These are phyloP conservation scores for Podaxis rugospora DNA, from an alignment of 768 basidiomycete genomes.

Conservation along the genomic window DNA sequence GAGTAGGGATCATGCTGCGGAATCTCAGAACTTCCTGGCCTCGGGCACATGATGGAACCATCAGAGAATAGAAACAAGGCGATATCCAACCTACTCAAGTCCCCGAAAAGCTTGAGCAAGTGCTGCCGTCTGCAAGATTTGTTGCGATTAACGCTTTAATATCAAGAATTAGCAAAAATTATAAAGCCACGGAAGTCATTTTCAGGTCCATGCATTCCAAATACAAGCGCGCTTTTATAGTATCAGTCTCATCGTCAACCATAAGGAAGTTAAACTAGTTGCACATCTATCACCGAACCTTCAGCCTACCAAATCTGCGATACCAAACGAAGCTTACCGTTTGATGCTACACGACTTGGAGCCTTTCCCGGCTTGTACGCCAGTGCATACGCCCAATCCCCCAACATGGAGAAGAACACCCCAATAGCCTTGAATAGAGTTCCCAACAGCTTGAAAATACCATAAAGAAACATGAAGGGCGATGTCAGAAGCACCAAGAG, in stretches of 20 bases:
- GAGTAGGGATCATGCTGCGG: neutral
- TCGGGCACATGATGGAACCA: too few species aligned
- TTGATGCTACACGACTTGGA: neutral
- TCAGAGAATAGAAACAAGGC: too few species aligned
- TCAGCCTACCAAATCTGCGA: neutral
- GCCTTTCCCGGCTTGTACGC: neutral
- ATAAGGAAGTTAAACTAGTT: neutral
- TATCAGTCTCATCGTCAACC: neutral
- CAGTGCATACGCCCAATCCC: neutral
- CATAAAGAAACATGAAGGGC: neutral
- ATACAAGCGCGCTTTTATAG: neutral
- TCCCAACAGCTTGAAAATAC: neutral
- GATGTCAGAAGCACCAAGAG: neutral
- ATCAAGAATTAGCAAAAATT: too few species aligned
- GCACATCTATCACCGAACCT: neutral
- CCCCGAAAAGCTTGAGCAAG: too few species aligned
- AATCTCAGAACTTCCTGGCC: neutral
- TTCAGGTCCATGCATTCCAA: neutral
- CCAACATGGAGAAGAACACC: neutral
- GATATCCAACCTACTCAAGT: too few species aligned
- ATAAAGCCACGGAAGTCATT: too few species aligned
- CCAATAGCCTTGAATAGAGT: neutral
- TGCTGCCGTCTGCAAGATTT: too few species aligned
- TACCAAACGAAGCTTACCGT: neutral
- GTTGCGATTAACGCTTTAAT: too few species aligned